These are phyloP conservation scores for Cercospora sp. DNA, from an alignment of 2,329 filamentous ascomycete species.

Conservation along the genomic window DNA sequence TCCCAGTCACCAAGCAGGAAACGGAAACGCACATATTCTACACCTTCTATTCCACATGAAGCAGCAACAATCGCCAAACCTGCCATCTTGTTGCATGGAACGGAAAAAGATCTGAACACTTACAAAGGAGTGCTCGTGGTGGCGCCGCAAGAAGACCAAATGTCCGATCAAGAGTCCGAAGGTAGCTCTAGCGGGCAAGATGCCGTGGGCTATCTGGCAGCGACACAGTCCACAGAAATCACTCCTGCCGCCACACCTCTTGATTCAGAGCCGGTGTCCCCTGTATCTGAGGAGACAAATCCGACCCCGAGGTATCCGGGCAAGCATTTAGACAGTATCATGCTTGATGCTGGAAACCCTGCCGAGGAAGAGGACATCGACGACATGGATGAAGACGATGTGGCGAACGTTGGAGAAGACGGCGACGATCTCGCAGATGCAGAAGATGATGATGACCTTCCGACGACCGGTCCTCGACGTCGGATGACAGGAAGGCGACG, in stretches of 20 bases:
- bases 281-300: constrained; percentile 26
- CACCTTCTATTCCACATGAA: constrained; percentile 14
- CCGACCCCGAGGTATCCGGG: constrained; percentile 15
- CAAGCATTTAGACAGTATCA: constrained; percentile 20
- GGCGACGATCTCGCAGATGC: constrained; percentile 30
- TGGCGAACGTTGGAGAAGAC: constrained; percentile 23
- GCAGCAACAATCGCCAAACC: not conserved
- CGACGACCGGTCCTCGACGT: constrained; percentile 22
- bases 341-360: constrained; percentile 19
- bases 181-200: constrained; percentile 28
- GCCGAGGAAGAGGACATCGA: constrained; percentile 21
- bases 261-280: constrained; percentile 26
- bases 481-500: constrained; percentile 44
- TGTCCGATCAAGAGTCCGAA: constrained; percentile 19
- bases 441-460: constrained; percentile 30
- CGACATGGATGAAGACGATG: constrained; percentile 24
- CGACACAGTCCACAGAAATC: constrained; percentile 27
- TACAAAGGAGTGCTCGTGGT: constrained; percentile 11
- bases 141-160: constrained; percentile 16
- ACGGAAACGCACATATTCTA: constrained; percentile 30
- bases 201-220: constrained; percentile 15
- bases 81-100: not conserved
- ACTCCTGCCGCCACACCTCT: constrained; percentile 27
- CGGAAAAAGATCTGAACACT: constrained; percentile 5
- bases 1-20: constrained; percentile 31